Evolutionary conservation across 2,329 filamentous ascomycete species (phyloP), one percentile per base, ranked within the genome.

Genomic region (Aspergillus calidoustus): DNA sequence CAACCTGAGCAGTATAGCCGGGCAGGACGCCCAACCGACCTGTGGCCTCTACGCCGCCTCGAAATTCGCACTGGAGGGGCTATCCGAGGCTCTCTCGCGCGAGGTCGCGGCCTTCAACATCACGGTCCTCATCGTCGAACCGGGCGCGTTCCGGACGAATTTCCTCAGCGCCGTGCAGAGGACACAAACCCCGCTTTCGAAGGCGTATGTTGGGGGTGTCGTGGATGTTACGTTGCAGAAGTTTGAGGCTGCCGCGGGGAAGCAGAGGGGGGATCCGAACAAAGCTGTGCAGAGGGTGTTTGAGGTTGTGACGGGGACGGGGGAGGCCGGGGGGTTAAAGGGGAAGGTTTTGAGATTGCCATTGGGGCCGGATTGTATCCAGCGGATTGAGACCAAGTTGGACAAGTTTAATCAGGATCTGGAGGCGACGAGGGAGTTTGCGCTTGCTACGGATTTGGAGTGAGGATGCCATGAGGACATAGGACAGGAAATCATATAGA

Each of bases 1-100:
- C 13, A 81, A 78, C 2, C 79, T 86, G 65, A 81, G 80, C 41
- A 83, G 81, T 52, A 65, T 84, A 3, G 82, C 74, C 0, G 82
- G 81, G 44, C 84, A 80, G 76, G 60, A 66, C 7, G 74, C 75
- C n/a, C 69, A 70, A 0, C 68, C 79, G 0, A 73, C 61, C 66
- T 72, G 58, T 47, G 73, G 73, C 0, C 70, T 78, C 23, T 82
- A 82, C 61, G 69, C 71, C 7, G 71, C 82, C 0, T 76, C 71
- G 54, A 82, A 82, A 57, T 77, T 75, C 23, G 80, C 77, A 0
- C 68, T 82, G 1, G 80, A 82, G 63, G 78, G 74, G 1, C 44
- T 76, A 15, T 76, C 76, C 0, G 79, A 81, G 59, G 68, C 75
- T 0, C 65, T 81, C 0, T 69, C 75, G 0, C 58, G 60, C 1